These are phyloP conservation scores for Actinomortierella ambigua DNA, from an alignment of 371 early-diverging fungal species.

Conservation along the genomic window DNA sequence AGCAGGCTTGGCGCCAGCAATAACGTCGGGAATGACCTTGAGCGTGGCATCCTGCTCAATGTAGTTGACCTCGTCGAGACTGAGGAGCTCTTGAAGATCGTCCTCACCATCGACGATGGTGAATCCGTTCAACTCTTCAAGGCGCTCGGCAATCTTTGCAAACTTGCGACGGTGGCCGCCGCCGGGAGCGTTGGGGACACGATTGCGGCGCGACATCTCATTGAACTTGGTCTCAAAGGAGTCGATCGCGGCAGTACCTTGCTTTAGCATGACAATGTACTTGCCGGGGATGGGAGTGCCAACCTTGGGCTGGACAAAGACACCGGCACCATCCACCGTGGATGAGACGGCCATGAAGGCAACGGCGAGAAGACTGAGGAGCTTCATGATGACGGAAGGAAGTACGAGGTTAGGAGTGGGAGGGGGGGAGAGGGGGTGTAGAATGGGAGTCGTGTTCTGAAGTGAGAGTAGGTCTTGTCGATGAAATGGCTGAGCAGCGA, in stretches of 20 bases:
- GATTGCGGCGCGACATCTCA: too few relatives aligned
- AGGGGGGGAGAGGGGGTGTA: too few relatives aligned
- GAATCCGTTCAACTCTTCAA: background rate
- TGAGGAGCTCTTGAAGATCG: constrained; percentile 16
- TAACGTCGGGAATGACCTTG: constrained; percentile 27
- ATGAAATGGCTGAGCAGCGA: too few relatives aligned
- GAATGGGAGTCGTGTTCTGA: too few relatives aligned
- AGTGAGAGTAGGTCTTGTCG: too few relatives aligned
- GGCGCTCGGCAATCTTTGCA: constrained; percentile 11
- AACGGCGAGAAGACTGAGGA: constrained; percentile 1
- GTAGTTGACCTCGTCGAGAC: constrained; percentile 50
- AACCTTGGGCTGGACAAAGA: background rate
- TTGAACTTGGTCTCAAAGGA: too few relatives aligned
- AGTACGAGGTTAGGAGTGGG: too few relatives aligned
- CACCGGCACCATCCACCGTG: background rate
- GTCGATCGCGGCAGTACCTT: too few relatives aligned
- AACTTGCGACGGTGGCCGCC: too few relatives aligned
- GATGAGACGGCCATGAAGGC: background rate
- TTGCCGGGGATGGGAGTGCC: constrained; percentile 10
- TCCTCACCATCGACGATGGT: background rate
- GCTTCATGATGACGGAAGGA: too few relatives aligned
- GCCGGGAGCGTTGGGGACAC: too few relatives aligned
- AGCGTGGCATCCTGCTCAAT: constrained; percentile 56
- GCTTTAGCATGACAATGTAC: constrained; percentile 1
- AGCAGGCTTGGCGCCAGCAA: too few relatives aligned